Evolutionary conservation across 2,329 filamentous ascomycete species (phyloP).

Genomic region (Colletotrichum sp.): DNA sequence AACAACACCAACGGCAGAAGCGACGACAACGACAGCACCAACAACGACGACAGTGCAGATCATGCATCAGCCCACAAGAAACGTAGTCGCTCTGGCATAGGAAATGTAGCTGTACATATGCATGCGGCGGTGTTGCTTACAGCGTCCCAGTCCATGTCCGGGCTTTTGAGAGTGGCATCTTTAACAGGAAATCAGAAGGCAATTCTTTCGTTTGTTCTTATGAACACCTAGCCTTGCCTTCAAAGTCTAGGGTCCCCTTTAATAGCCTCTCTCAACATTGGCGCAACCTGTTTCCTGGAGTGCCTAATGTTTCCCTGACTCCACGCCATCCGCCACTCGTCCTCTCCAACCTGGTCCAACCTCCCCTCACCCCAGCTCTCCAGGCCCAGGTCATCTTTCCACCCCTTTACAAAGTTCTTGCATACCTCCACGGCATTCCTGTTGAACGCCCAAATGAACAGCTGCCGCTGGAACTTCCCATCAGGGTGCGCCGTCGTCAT

Average conservation of each 20-base stretch:
- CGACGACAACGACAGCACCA: neutral
- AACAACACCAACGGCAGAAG: neutral
- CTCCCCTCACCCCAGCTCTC: slow-evolving; percentile 55
- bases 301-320: slow-evolving; percentile 65
- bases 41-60: neutral
- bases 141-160: too few species aligned
- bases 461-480: slow-evolving; percentile 66
- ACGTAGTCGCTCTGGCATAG: neutral
- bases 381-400: slow-evolving; percentile 58
- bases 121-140: fast-evolving
- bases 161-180: neutral
- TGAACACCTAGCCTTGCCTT: neutral
- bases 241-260: slow-evolving; percentile 21
- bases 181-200: neutral
- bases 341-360: slow-evolving; percentile 44
- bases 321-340: slow-evolving; percentile 66
- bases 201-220: neutral
- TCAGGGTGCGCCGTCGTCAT: slow-evolving; percentile 70
- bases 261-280: slow-evolving; percentile 65
- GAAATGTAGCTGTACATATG: neutral
- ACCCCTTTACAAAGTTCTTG: slow-evolving; percentile 55
- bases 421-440: slow-evolving; percentile 54
- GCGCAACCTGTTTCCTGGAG: slow-evolving; percentile 73
- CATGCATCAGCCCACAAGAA: fast-evolving
- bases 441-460: slow-evolving; percentile 69